These are phyloP conservation scores for Tubosaeta brunneosetosa DNA, from an alignment of 768 basidiomycete genomes.

Conservation along the genomic window DNA sequence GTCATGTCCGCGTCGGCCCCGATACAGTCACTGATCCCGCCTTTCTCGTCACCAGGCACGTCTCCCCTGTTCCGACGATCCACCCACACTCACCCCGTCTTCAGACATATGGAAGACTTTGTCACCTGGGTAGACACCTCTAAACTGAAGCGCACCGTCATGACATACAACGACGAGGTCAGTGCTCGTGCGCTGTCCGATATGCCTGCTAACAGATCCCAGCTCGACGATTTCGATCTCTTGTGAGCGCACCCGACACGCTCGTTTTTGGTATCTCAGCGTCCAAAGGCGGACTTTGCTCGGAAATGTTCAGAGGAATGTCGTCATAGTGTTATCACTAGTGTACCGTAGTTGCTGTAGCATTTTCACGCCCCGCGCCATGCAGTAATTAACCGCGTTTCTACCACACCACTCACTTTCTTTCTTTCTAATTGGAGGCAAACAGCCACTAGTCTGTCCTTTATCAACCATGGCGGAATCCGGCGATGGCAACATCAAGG, in stretches of 20 bases:
- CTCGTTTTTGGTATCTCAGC: neutral
- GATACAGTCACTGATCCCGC: constrained; percentile 96
- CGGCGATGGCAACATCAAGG: constrained; percentile 88
- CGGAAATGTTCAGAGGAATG: neutral
- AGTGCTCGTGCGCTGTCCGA: constrained; percentile 11
- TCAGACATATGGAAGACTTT: constrained; percentile 96
- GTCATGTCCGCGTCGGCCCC: constrained; percentile 94
- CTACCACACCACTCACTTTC: constrained; percentile 5
- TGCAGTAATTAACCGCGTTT: constrained; percentile 4
- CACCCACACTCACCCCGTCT: constrained; percentile 1
- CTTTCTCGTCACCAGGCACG: constrained; percentile 84
- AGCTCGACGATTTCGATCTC: constrained; percentile 95
- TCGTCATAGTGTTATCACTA: neutral
- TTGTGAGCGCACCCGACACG: constrained; percentile 38
- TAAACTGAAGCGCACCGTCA: constrained; percentile 92
- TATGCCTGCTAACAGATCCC: constrained; percentile 14
- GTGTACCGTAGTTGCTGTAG: neutral
- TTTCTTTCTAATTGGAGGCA: constrained; percentile 10
- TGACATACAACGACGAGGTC: constrained; percentile 96
- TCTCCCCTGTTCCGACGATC: neutral
- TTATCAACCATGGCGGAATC: constrained; percentile 57
- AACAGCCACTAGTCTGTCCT: constrained; percentile 7
- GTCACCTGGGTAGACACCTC: constrained; percentile 99
- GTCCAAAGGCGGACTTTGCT: constrained; percentile 4
- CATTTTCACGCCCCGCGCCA: constrained; percentile 22